These are phyloP conservation scores for Umbelopsis isabellina DNA, from an alignment of 192 early-diverging fungal genomes.

Conservation along the genomic window DNA sequence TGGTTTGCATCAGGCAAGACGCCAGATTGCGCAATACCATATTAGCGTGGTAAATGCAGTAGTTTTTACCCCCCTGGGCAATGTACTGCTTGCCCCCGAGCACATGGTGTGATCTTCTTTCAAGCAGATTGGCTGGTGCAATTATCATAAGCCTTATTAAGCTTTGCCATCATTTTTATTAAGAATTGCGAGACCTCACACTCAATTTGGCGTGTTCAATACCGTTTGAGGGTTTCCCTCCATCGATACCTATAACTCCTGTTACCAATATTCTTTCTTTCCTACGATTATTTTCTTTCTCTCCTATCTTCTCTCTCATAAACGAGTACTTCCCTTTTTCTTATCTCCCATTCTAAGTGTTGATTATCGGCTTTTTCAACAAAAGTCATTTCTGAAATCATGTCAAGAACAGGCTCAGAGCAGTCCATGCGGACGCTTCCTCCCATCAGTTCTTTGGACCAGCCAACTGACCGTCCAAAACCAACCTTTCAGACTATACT, in stretches of 20 bases:
- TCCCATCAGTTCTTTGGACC: constrained; percentile 1
- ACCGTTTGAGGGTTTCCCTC: background rate
- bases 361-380: background rate
- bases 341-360: too few species aligned
- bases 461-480: background rate
- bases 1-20: background rate
- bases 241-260: too few species aligned
- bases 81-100: background rate
- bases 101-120: constrained; percentile 4
- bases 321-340: too few species aligned
- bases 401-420: background rate
- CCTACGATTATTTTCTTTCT: too few species aligned
- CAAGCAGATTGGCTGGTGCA: background rate
- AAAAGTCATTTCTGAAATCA: background rate
- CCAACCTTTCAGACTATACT: background rate
- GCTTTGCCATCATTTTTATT: constrained; percentile 11
- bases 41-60: constrained; percentile 16
- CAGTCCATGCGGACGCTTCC: constrained; percentile 9
- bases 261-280: background rate
- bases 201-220: background rate
- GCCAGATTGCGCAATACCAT: constrained; percentile 19
- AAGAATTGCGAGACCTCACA: constrained; percentile 4
- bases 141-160: background rate
- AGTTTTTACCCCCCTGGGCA: background rate
- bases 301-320: too few species aligned